Evolutionary conservation across 352 stramenopile species (phyloP).

Genomic region (Phytophthora citrophthora): DNA sequence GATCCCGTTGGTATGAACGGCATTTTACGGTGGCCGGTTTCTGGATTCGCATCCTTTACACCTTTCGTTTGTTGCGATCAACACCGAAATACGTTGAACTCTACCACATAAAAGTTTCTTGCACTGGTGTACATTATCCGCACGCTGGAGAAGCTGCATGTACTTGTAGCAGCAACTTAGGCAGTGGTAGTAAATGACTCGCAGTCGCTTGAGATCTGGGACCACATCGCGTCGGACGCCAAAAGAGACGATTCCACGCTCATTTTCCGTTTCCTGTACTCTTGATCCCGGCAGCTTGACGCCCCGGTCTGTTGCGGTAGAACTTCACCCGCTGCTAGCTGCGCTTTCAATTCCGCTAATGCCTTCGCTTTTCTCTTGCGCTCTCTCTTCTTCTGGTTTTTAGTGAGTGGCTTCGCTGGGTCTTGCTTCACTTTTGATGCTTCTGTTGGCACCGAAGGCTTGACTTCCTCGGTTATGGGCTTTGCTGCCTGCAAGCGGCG

Average conservation of each 20-base stretch:
- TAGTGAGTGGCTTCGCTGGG: conserved; percentile 6
- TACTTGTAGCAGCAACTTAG: neutral
- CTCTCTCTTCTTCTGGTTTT: conserved; percentile 22
- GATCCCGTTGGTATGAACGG: conserved; percentile 5
- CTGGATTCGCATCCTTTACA: conserved; percentile 25
- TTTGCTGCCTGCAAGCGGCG: conserved; percentile 26
- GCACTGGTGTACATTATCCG: neutral
- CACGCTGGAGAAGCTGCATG: neutral
- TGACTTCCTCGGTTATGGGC: neutral
- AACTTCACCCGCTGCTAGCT: neutral
- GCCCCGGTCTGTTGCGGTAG: conserved; percentile 2
- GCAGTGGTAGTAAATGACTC: conserved; percentile 1
- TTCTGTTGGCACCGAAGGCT: neutral
- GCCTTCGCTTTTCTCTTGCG: conserved; percentile 15
- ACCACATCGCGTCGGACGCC: conserved; percentile 71
- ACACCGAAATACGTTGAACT: conserved; percentile 11
- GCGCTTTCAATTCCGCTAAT: neutral
- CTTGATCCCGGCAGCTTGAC: conserved; percentile 13
- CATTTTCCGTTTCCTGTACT: conserved; percentile 59
- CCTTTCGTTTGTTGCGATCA: conserved; percentile 1
- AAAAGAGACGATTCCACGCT: conserved; percentile 70
- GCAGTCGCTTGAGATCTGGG: conserved; percentile 59
- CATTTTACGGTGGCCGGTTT: conserved; percentile 28
- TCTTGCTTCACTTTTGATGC: neutral
- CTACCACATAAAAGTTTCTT: too few relatives aligned